Conservation (phyloP, 345 rosid species). For the Salix caprea region DNA sequence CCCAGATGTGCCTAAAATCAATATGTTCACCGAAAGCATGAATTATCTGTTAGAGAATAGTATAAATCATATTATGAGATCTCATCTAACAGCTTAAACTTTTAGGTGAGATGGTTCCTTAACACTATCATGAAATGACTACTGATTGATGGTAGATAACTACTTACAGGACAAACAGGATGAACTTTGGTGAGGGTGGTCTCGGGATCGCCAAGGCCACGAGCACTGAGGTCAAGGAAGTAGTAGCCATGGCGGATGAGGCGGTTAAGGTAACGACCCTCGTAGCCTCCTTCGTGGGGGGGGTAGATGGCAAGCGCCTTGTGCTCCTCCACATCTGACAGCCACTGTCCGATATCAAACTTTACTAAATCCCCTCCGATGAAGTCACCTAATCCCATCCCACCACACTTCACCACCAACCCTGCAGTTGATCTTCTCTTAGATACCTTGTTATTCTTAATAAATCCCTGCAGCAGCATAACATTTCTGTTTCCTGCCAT, state of each 20-base stretch:
- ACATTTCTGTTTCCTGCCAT: background rate
- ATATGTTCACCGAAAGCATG: background rate
- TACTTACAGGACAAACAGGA: constrained; percentile 83
- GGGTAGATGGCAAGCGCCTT: constrained; percentile 79
- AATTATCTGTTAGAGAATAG: too few relatives aligned
- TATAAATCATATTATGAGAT: too few relatives aligned
- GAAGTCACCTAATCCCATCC: constrained; percentile 52
- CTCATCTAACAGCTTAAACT: too few relatives aligned
- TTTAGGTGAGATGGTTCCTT: too few relatives aligned
- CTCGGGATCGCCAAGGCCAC: constrained; percentile 95
- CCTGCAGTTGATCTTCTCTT: background rate
- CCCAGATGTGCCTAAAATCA: constrained; percentile 66
- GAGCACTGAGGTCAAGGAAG: constrained; percentile 87
- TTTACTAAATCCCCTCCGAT: constrained; percentile 78
- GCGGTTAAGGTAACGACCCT: constrained; percentile 78
- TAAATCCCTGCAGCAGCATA: background rate
- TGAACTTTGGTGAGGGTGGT: constrained; percentile 78
- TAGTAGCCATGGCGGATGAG: constrained; percentile 73
- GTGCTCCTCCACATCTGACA: constrained; percentile 80
- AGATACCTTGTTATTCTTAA: background rate
- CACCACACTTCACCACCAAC: constrained; percentile 33
- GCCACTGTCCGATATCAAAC: constrained; percentile 69
- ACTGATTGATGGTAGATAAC: background rate
- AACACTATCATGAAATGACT: background rate
- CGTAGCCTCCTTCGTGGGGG: constrained; percentile 93